Conservation (phyloP, 345 rosid species). For the Arabidopsis arenosa region DNA sequence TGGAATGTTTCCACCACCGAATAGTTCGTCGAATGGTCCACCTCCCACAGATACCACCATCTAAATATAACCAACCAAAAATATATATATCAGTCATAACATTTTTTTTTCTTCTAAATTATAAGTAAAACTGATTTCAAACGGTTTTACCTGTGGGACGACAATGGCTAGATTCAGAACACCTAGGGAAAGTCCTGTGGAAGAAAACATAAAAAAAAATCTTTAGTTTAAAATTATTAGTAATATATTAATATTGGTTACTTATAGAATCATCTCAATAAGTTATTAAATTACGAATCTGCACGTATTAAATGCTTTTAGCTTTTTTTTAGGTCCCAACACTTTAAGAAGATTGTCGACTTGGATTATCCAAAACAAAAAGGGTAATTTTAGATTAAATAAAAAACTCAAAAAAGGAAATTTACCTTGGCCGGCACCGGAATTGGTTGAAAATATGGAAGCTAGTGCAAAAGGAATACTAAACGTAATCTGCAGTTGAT, state of each 20-base stretch:
- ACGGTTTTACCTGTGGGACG: conserved; percentile 43
- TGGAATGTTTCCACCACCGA: conserved; percentile 88
- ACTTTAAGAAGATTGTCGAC: conserved; percentile 34
- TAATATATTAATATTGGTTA: conserved; percentile 1
- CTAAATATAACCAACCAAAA: conserved; percentile 45
- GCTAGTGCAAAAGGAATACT: conserved; percentile 94
- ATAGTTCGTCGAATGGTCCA: conserved; percentile 75
- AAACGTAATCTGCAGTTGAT: conserved; percentile 63
- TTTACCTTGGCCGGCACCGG: conserved; percentile 90
- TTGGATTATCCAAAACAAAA: conserved; percentile 41
- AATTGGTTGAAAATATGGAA: conserved; percentile 63
- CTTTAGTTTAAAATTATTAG: not conserved
- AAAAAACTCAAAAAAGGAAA: not conserved
- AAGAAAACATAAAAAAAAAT: not conserved
- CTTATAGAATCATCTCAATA: conserved; percentile 36
- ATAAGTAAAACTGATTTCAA: conserved; percentile 14
- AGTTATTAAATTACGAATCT: conserved; percentile 23
- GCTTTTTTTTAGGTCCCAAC: conserved; percentile 28
- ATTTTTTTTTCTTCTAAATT: not conserved
- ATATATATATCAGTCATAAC: not conserved
- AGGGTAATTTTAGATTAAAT: conserved; percentile 10
- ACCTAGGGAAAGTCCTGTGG: conserved; percentile 44
- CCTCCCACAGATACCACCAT: conserved; percentile 71
- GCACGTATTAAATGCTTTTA: conserved; percentile 24
- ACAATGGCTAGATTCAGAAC: conserved; percentile 47